These are phyloP conservation scores for Populus simonii DNA, from an alignment of 345 rosid genomes.

Conservation along the genomic window DNA sequence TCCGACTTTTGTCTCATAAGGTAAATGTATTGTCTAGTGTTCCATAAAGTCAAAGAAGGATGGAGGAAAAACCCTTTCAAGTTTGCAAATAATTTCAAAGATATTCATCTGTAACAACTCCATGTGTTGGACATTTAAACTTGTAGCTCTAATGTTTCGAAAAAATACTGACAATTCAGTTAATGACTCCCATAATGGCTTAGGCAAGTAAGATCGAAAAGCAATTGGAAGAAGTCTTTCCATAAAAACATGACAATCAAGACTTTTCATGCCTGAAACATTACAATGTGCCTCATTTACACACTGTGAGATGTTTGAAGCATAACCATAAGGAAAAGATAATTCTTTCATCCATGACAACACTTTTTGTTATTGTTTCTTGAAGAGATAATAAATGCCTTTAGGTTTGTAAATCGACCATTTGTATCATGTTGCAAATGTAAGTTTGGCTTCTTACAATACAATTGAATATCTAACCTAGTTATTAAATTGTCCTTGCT, in stretches of 20 bases:
- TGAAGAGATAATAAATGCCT: background rate
- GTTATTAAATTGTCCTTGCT: background rate
- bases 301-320: background rate
- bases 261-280: background rate
- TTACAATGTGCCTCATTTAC: background rate
- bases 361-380: background rate
- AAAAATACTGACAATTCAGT: background rate
- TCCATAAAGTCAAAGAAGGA: too few relatives aligned
- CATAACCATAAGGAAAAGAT: background rate
- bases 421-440: too few relatives aligned
- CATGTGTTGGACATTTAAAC: background rate
- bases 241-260: slow-evolving; percentile 2
- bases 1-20: too few relatives aligned
- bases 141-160: background rate
- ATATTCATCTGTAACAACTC: background rate
- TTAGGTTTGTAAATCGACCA: background rate
- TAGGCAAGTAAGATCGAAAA: background rate
- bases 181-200: background rate
- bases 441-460: background rate
- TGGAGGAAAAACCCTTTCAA: too few relatives aligned
- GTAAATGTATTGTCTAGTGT: too few relatives aligned
- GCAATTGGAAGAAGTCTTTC: background rate
- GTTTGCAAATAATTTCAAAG: background rate
- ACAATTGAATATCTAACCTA: background rate
- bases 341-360: background rate